Base-by-base conservation (phyloP, 108 stramenopile species). In the Epithemia pelagica region DNA sequence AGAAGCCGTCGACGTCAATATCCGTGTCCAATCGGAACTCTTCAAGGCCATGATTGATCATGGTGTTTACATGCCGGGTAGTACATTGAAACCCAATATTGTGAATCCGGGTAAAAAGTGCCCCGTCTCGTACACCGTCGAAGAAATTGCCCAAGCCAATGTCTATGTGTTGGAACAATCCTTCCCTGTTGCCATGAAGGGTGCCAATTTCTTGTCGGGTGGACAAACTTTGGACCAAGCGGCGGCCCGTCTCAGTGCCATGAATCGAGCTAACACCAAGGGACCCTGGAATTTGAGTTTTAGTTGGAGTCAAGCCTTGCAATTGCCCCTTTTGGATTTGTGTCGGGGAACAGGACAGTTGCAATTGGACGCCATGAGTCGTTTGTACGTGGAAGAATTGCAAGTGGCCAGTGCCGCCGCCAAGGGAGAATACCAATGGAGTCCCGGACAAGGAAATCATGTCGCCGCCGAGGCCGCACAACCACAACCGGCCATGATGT, bases 81-180 rank as follows among this genome's bases (percentile, higher is more conserved):
- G 85, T 59, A 87, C 92, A n/a, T 75, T 96, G 28, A 96, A 96
- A 76, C 88, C 95, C 37, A 93, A 92, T 70, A 91, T 96, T 73
- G 84, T 92, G 8, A 88, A 90, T 66, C 78, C 89, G 37, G 95
- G 95, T 18, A 74, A 74, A n/a, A 83, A 88, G 58, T 84, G 84
- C 65, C 70, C 75, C n/a, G 63, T 66, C 22, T 32, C 59, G 2
- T 79, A 86, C 70, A 75, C 85, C 52, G 75, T 89, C 26, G 87
- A 86, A 65, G 84, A 85, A 28, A 89, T 96, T 59, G 95, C 91
- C 28, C 69, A 62, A 57, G 87, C 86, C 27, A 96, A 92, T 70
- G 73, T 96, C 1, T 75, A 73, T 62, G 83, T 87, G 22, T 79
- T 96, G 23, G 84, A 91, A 72, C 86, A 85, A 65, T 69, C 78